Evolutionary conservation across 148 eudicot species (phyloP), one percentile per base, ranked within the genome.

Genomic region (Amaranthus hypochondriacus): DNA sequence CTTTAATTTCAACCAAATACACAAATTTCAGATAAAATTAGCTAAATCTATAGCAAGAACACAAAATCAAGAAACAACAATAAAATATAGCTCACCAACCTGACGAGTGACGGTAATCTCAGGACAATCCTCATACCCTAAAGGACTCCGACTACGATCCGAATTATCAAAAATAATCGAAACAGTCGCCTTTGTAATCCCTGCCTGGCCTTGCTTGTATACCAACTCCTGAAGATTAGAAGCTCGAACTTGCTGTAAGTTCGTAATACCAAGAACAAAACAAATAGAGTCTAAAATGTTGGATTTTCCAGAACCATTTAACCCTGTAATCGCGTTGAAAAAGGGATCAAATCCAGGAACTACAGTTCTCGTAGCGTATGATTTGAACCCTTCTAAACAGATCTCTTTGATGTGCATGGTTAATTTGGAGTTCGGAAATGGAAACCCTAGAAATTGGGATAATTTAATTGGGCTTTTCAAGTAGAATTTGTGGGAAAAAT

Each of bases 141-240:
- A 83, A 14, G 99, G 99, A 58, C 99, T 96, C 50, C 96, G 75
- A 64, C 73, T 86, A 47, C 92, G 86, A 64, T 89, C 94, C 0
- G 89, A 85, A 56, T 90, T 93, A 68, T 90, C 98, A 49, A 90
- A 90, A 69, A 90, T 87, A 67, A 93, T 66, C 3, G 98, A 93
- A 9, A 96, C 99, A 0, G 99, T 90, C 1, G 99, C 99, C 70
- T 96, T 96, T 0, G 97, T 96, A 66, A 96, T 92, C 44, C 99
- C 99, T 64, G 99, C 97, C 71, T 96, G 99, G 5, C 99, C 99
- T 80, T 96, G 99, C 89, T 96, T 92, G 76, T 96, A 96, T 28
- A 96, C 97, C 69, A 96, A 83, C 82, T 96, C 97, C 73, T 96
- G 99, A 43, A 96, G 82, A 84, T 96, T 96, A 0, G 99, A 87